Conservation (phyloP, 805 yeast genomes). For the Phaffomyces opuntiae region DNA sequence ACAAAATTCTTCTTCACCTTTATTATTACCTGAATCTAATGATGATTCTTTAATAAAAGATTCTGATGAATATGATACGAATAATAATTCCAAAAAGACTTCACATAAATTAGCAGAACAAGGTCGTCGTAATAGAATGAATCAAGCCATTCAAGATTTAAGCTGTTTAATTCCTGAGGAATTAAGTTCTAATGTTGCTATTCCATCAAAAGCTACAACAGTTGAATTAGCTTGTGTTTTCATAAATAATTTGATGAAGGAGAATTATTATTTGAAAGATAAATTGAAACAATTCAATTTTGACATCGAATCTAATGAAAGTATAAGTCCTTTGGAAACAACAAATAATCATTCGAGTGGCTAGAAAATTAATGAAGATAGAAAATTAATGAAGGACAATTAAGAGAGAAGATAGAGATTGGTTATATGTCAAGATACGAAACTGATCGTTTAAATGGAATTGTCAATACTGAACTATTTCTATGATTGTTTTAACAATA, state of each 20-base stretch:
- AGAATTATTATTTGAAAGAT: conserved; percentile 23
- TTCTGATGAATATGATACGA: conserved; percentile 8
- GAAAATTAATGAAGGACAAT: neutral
- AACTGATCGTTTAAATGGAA: too few species aligned
- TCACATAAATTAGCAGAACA: conserved; percentile 91
- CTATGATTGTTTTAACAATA: too few species aligned
- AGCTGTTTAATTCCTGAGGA: conserved; percentile 59
- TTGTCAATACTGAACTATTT: too few species aligned
- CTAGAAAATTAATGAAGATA: neutral
- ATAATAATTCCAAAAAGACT: conserved; percentile 22
- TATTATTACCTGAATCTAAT: conserved; percentile 15
- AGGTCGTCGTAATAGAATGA: conserved; percentile 90
- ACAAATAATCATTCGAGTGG: conserved; percentile 7
- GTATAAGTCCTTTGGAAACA: conserved; percentile 24
- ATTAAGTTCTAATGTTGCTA: conserved; percentile 43
- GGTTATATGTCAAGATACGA: neutral
- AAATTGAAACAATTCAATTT: conserved; percentile 8
- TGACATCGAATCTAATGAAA: conserved; percentile 20
- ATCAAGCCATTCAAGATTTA: conserved; percentile 74
- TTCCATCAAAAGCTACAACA: conserved; percentile 90
- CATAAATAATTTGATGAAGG: conserved; percentile 41
- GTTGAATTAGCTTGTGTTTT: conserved; percentile 82
- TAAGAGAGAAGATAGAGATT: neutral
- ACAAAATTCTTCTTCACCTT: conserved; percentile 12
- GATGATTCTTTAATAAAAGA: neutral